Evolutionary conservation across 2,329 filamentous ascomycete genomes (phyloP), one percentile per base, ranked within the genome.

Genomic region (Cladophialophora carrionii): DNA sequence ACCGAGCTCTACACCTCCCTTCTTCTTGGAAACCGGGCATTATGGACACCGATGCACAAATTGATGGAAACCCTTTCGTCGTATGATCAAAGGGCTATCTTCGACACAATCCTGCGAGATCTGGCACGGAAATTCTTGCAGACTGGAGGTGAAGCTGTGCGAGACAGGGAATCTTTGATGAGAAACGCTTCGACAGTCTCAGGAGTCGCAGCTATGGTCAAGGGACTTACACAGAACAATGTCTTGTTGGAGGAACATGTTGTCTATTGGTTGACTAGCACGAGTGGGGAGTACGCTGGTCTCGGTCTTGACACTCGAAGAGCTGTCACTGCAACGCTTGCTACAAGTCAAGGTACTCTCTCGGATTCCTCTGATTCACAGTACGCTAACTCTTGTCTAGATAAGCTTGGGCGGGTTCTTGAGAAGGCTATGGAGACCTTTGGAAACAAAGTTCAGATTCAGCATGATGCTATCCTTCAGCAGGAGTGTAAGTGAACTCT

Each of bases 381-480:
- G 34, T 17, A 10, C 73, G 26, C 61, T 64, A 26, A 63, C 57
- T 20, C n/a, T n/a, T 34, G 76, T 70, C 72, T 32, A 83, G 82
- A 77, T 31, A 78, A 77, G 22, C 77, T 91, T 1, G 78, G 82
- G 4, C 79, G 75, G 0, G 79, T 90, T 41, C 75, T 94, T 62
- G 87, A 92, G 72, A 91, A 87, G 73, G 85, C 83, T 56, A 79
- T 96, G 56, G 81, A 81, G 46, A 85, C 89, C 56, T 96, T 98
- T 75, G 91, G 91, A 0, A 93, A 97, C 72, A 87, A 90, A 57
- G 80, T 98, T 10, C 96, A 92, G 72, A 92, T 98, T 71, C 90
- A 87, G 64, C 92, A 98, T 76, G 86, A 90, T 0, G 88, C 93
- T 4, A 85, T 90, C n/a, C 74, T 95, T 46, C 90, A 93, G 73